Base-by-base conservation (phyloP, 495 filamentous ascomycete species). In the Xylaria grammica region DNA sequence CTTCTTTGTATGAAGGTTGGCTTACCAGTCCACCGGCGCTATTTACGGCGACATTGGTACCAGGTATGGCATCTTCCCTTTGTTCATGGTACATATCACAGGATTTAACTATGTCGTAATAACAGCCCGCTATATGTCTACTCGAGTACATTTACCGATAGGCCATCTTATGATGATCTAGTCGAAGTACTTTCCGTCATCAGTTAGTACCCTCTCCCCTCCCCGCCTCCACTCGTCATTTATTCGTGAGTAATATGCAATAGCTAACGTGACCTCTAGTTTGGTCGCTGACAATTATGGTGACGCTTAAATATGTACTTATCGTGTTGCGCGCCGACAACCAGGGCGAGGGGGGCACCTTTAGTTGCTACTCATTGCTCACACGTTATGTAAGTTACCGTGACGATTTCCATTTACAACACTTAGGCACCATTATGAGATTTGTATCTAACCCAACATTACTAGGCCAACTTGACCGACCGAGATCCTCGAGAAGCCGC, bases 1-100 rank as follows among this genome's bases (percentile, higher is more conserved):
- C 10, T 44, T 1, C 52, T 13, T 15, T 76, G 79, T 75, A 66
- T 40, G 1, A 70, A 72, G 70, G 70, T 80, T 91, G 34, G 82
- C 89, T 6, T 91, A 91, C 69, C 88, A 91, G 71, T 87, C 85
- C 0, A 83, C 86, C 45, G 90, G 90, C 42, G 87, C 88, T 52
- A 91, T 92, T 44, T 92, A 91, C 69, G 90, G 90, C 8, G 90
- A 92, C 64, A 92, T 91, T 65, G 90, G 90, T 40, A 91, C 90
- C 13, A 89, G 75, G 75, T 72, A 50, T 61, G 61, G 13, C 44
- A 26, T 34, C 27, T 30, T 44, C 24, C 27, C 17, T 9, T 5
- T 27, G 6, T 36, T 19, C 44, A 24, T n/a, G 15, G 30, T 32
- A 44, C 17, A 15, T 36, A 20, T 44, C 26, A 42, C 19, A 8